Evolutionary conservation across 495 filamentous ascomycete species (phyloP).

Genomic region (Penicillium pulvis): DNA sequence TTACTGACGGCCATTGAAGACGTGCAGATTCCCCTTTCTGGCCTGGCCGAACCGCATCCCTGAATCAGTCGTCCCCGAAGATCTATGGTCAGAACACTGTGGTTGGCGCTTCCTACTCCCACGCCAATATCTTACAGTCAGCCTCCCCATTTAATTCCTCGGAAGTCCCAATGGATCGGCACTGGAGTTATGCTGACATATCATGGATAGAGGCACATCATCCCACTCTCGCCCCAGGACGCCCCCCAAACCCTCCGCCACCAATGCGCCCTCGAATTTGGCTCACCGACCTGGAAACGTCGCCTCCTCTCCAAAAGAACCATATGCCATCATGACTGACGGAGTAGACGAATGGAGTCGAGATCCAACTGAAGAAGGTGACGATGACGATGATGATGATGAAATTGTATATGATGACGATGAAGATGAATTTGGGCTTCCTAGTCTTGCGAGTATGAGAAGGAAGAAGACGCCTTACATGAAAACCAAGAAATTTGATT

Average conservation of each 20-base stretch:
- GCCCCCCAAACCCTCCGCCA: slow-evolving; percentile 54
- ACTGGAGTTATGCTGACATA: slow-evolving; percentile 19
- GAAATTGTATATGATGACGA: slow-evolving; percentile 80
- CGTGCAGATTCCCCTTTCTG: slow-evolving; percentile 89
- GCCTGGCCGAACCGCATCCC: slow-evolving; percentile 58
- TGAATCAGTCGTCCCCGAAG: slow-evolving; percentile 47
- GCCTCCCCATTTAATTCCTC: slow-evolving; percentile 48
- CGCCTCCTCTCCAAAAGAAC: slow-evolving; percentile 63
- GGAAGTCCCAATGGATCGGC: not conserved
- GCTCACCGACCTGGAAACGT: slow-evolving; percentile 54
- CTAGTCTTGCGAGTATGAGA: slow-evolving; percentile 86
- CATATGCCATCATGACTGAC: slow-evolving; percentile 75
- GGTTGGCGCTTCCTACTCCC: slow-evolving; percentile 95
- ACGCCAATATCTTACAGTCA: slow-evolving; percentile 89
- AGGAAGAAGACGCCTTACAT: slow-evolving; percentile 57
- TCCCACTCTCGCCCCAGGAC: slow-evolving; percentile 61
- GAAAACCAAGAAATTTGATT: slow-evolving; percentile 46
- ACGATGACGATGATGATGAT: slow-evolving; percentile 62
- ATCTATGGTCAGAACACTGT: slow-evolving; percentile 71
- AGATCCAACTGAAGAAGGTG: slow-evolving; percentile 56
- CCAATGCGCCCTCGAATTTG: slow-evolving; percentile 47
- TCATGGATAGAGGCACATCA: slow-evolving; percentile 50
- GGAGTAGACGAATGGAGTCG: slow-evolving; percentile 76
- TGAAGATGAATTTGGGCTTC: slow-evolving; percentile 92
- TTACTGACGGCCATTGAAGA: slow-evolving; percentile 29